Conservation (phyloP, 192 early-diverging fungal species). For the Backusella parvicylindrica region DNA sequence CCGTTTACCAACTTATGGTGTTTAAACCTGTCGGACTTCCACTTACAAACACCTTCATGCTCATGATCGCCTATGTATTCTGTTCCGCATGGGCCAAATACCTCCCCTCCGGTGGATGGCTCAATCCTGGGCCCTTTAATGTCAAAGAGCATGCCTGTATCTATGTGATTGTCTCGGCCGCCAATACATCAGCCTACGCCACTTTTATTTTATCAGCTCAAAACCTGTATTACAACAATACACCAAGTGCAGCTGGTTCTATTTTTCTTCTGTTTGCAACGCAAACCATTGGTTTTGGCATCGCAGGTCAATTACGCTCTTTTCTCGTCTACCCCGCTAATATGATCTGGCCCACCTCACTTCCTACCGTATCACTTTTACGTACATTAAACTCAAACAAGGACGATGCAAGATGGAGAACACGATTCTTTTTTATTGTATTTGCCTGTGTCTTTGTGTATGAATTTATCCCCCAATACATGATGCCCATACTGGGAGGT, state of each 20-base stretch:
- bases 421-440: conserved; percentile 39
- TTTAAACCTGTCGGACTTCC: conserved; percentile 77
- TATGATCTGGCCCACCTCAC: conserved; percentile 54
- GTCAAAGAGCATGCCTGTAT: conserved; percentile 47
- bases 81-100: conserved; percentile 60
- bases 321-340: conserved; percentile 45
- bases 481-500: conserved; percentile 32
- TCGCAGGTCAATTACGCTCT: conserved; percentile 41
- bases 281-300: conserved; percentile 30
- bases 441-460: conserved; percentile 37
- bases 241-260: conserved; percentile 9
- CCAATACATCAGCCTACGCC: conserved; percentile 36
- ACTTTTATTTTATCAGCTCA: conserved; percentile 35
- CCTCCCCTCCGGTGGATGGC: conserved; percentile 47
- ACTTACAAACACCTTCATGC: conserved; percentile 62
- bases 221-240: conserved; percentile 38
- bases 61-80: conserved; percentile 70
- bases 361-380: conserved; percentile 45
- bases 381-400: conserved; percentile 28
- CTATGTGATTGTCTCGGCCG: conserved; percentile 43
- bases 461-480: conserved; percentile 42
- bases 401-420: conserved; percentile 15
- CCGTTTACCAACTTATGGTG: conserved; percentile 71
- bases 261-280: conserved; percentile 27
- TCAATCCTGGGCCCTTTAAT: conserved; percentile 48